phyloP scores from a whole-genome alignment of 2,329 filamentous ascomycete genomes.

The Septoria linicola region DNA sequence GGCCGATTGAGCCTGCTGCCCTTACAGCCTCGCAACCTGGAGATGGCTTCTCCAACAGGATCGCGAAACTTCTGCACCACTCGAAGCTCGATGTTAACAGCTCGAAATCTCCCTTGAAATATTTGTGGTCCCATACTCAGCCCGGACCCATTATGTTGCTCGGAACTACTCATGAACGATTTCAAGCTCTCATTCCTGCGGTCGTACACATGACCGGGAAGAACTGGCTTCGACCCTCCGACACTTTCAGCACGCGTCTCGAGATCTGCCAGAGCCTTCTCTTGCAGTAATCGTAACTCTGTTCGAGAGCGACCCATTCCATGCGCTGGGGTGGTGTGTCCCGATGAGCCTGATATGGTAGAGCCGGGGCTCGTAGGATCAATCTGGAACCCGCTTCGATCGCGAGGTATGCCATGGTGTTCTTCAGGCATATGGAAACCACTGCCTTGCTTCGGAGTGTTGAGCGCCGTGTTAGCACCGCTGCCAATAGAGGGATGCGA shows the following conservation, averaged over 20 bases:
- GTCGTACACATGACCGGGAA: conserved; percentile 37
- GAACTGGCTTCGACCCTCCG: conserved; percentile 25
- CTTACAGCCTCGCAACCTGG: conserved; percentile 29
- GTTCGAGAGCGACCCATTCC: conserved; percentile 33
- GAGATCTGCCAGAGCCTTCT: conserved; percentile 37
- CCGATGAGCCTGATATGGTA: conserved; percentile 32
- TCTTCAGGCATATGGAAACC: conserved; percentile 33
- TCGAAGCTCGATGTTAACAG: conserved; percentile 36
- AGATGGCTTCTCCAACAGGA: conserved; percentile 34
- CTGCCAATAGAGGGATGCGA: conserved; percentile 35
- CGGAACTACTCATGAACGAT: conserved; percentile 30
- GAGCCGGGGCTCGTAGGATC: conserved; percentile 34
- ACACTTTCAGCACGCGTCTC: conserved; percentile 29
- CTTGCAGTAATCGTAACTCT: conserved; percentile 35
- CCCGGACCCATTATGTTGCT: conserved; percentile 17
- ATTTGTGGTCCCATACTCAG: conserved; percentile 35
- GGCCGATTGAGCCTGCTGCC: conserved; percentile 24
- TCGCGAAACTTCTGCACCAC: conserved; percentile 39
- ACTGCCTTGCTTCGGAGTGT: conserved; percentile 32
- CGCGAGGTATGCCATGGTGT: conserved; percentile 25
- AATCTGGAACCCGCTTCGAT: conserved; percentile 21
- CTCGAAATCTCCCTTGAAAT: conserved; percentile 39
- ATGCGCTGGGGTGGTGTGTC: conserved; percentile 32
- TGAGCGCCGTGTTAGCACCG: conserved; percentile 32
- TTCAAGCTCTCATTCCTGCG: conserved; percentile 38